Evolutionary conservation across 257 asterid species (phyloP), one percentile per base, ranked within the genome.

Genomic region (Craterostigma plantagineum): DNA sequence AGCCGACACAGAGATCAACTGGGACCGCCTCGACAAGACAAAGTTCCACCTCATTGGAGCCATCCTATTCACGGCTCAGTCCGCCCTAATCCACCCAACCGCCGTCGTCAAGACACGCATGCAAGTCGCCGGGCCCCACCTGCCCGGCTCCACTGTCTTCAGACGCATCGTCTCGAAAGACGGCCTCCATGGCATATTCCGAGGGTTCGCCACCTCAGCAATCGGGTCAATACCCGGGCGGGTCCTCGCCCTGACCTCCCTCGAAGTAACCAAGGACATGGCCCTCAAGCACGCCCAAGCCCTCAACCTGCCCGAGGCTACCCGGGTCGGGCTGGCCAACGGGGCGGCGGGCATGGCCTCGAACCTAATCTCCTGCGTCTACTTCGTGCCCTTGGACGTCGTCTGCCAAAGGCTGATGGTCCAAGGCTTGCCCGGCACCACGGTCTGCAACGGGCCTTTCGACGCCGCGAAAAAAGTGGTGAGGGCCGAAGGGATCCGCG

Each of bases 21-120:
- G 97, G 95, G 71, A 78, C 74, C 81, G 94, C 84, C 67, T 86
- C 79, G 95, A 86, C 55, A 81, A 86, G 65, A 66, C 78, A 16
- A 71, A 82, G 58, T 86, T 86, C 61, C 97, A 86, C 33, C 36
- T 74, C n/a, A 71, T 67, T 38, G 95, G 97, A 48, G 97, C 97
- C 13, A 61, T 81, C 56, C 84, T 86, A 23, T 86, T 86, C 53
- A 86, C 97, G 30, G 69, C 51, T 30, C 97, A 87, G 67, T 76
- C 92, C 1, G 92, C 93, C 18, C 57, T 87, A 53, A 71, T 81
- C 59, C 97, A 81, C 59, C 95, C 97, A 16, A 87, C 95, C 10
- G 75, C 92, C 34, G 82, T 87, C 2, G 76, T 81, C 57, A 87
- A 87, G 85, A 87, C 97, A 7, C 64, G 93, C 46, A 76, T 81